Base-by-base conservation (phyloP, 2,329 filamentous ascomycete species). In the Cytospora paraplurivora region DNA sequence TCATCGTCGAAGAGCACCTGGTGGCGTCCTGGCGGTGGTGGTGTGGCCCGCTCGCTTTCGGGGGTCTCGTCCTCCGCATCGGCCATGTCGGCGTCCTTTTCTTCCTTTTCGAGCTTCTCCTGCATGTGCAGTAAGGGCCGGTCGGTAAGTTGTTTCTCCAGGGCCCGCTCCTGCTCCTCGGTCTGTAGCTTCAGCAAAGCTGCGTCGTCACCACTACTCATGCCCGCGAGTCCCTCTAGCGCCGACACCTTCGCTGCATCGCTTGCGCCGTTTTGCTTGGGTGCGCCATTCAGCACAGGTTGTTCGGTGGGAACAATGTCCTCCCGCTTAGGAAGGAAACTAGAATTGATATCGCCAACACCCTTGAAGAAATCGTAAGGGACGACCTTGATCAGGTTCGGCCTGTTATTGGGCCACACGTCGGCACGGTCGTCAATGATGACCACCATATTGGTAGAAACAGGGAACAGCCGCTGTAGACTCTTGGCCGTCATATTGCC, bases 331-430 rank as follows among this genome's bases (percentile, higher is more conserved):
- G 95, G 95, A 59, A 99, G 76, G 73, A 98, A 99, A 73, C 92
- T 97, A 13, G 94, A 96, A 79, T 99, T 99, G 81, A 99, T 99
- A 76, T 99, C 95, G 67, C 95, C 95, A 67, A 97, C 97, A 17
- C 95, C 95, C 63, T 96, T 92, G 78, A 98, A 99, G 77, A 99
- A 99, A 75, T 98, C 94, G 75, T 97, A 99, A 0, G 94, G 92
- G 1, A 88, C 88, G 38, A 99, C 95, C 74, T 96, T 97, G 78
- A 99, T 92, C 41, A 99, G 84, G 71, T 99, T 97, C 6, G 90
- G 86, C 69, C 90, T 89, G 82, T 97, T 98, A 69, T 89, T 87
- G 1, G 87, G 87, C 95, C 95, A 99, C 8, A 99, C 94, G 74
- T 99, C 95, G 59, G 92, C 92, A 69, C 95, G 87, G 76, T 99